A percentile compares a stretch with the other conserved stretches of the same genome.
Conservation (phyloP, 345 rosid species). For the Citrus mangshanensis region DNA sequence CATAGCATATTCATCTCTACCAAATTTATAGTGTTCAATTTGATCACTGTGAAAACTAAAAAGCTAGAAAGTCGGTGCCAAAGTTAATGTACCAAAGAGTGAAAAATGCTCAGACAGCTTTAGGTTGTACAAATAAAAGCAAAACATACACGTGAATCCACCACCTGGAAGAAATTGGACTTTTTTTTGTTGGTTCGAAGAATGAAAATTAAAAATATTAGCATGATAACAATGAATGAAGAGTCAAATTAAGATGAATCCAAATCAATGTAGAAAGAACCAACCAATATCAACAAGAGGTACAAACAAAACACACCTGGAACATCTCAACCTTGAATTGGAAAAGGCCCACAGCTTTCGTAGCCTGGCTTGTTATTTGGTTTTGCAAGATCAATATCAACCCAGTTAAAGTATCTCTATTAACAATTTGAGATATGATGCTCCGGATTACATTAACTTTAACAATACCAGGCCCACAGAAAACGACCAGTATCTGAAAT, state of each 20-base stretch:
- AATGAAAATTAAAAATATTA: not conserved
- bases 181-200: not conserved
- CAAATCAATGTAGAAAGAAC: not conserved
- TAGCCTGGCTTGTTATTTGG: slow-evolving; percentile 71
- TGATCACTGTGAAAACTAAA: not conserved
- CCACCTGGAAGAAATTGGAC: not conserved
- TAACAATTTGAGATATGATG: slow-evolving; percentile 54
- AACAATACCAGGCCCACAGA: slow-evolving; percentile 57
- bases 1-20: not conserved
- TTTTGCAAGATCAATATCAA: slow-evolving; percentile 72
- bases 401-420: slow-evolving; percentile 54
- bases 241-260: not conserved
- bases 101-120: not conserved
- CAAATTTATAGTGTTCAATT: not conserved
- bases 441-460: slow-evolving; percentile 63
- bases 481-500: slow-evolving; percentile 66
- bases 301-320: slow-evolving; percentile 46
- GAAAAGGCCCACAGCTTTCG: slow-evolving; percentile 68
- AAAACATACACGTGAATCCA: not conserved
- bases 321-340: slow-evolving; percentile 81
- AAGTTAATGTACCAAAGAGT: not conserved
- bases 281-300: not conserved
- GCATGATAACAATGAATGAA: not conserved
- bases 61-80: not conserved
- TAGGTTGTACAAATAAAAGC: not conserved